phyloP scores from a whole-genome alignment of 192 early-diverging fungal genomes.

The Phycomyces nitens region DNA sequence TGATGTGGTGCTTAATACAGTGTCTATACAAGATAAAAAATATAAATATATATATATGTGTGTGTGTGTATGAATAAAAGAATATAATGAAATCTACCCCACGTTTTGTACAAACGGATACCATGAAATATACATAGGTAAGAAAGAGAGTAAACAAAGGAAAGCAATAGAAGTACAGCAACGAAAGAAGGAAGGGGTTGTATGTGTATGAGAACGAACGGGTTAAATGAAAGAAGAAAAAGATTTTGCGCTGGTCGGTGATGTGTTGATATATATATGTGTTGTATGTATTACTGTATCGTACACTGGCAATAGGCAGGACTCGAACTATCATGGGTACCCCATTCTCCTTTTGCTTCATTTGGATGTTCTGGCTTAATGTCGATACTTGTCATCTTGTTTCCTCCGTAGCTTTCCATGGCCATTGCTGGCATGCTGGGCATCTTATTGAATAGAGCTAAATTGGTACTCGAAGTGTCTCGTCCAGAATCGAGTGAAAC shows the following conservation, averaged over 20 bases:
- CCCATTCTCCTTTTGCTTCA: too few relatives aligned
- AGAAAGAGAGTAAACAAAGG: not conserved
- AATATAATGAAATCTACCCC: not conserved
- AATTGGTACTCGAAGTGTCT: not conserved
- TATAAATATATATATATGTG: not conserved
- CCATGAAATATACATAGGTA: not conserved
- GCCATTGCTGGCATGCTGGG: not conserved
- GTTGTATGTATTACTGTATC: not conserved
- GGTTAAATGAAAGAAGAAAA: not conserved
- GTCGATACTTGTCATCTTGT: too few relatives aligned
- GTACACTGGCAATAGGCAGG: not conserved
- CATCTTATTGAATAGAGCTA: not conserved
- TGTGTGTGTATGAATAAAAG: not conserved
- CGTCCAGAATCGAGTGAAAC: not conserved
- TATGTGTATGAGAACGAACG: not conserved
- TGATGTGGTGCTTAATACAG: not conserved
- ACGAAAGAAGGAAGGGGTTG: not conserved
- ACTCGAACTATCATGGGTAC: not conserved
- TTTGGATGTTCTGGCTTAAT: too few relatives aligned
- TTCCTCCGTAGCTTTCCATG: not conserved
- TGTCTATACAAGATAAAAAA: constrained; percentile 2
- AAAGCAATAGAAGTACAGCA: too few relatives aligned
- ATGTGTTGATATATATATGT: too few relatives aligned
- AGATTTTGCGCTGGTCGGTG: too few relatives aligned
- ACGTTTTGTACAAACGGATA: not conserved